Conservation (phyloP, 2,329 filamentous ascomycete genomes). For the Hypoxylon sp. region DNA sequence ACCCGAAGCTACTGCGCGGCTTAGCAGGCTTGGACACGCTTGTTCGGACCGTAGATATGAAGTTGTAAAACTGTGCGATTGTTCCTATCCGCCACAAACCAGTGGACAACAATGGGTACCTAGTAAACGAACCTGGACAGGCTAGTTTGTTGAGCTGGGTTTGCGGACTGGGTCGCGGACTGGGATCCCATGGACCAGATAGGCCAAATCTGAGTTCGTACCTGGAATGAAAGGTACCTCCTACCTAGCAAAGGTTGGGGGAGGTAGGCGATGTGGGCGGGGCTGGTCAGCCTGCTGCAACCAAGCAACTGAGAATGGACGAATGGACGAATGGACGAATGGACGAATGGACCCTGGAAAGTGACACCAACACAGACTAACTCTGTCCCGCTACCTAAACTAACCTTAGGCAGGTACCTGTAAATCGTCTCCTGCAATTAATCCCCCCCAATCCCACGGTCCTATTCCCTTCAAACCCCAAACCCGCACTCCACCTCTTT, state of each 20-base stretch:
- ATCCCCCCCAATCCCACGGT: constrained; percentile 29
- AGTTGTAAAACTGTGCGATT: background rate
- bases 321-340: too few species aligned
- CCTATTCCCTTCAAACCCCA: constrained; percentile 15
- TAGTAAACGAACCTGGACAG: background rate
- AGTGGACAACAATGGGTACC: background rate
- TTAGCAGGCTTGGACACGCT: background rate
- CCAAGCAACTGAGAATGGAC: constrained; percentile 2
- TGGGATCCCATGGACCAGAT: background rate
- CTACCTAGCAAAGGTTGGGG: too few species aligned
- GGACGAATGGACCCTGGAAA: constrained; percentile 37
- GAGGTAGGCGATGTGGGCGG: constrained; percentile 25
- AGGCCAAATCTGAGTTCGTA: background rate
- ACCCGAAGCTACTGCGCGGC: constrained; percentile 8
- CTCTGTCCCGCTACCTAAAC: constrained; percentile 15
- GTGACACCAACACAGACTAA: constrained; percentile 39
- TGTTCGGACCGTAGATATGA: background rate
- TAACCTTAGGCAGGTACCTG: constrained; percentile 32
- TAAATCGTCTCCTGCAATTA: constrained; percentile 40
- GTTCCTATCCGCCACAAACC: background rate
- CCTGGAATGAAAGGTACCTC: background rate
- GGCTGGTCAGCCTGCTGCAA: constrained; percentile 35
- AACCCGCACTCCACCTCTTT: constrained; percentile 28
- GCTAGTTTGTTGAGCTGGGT: background rate
- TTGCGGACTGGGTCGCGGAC: too few species aligned